Evolutionary conservation across 208 protist species (phyloP).

Genomic region (Leishmania mexicana): DNA sequence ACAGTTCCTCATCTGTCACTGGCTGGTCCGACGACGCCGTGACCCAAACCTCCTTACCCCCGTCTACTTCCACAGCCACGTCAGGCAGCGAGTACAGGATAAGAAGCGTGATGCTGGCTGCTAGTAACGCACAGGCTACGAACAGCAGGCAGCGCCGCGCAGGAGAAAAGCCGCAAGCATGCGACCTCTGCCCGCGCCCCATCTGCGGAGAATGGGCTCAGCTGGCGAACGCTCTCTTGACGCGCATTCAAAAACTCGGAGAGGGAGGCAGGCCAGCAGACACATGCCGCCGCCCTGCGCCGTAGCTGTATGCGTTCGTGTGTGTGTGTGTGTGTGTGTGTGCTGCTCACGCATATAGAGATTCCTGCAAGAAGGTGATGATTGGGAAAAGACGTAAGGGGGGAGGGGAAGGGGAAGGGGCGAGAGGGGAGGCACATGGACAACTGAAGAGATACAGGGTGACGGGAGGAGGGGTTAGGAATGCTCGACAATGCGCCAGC

Average conservation of each 20-base stretch:
- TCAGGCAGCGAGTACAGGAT: not conserved
- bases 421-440: not conserved
- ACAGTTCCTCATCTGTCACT: constrained; percentile 9
- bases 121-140: not conserved
- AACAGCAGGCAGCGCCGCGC: not conserved
- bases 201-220: not conserved
- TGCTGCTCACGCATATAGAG: not conserved
- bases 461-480: not conserved
- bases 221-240: not conserved
- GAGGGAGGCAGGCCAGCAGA: not conserved
- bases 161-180: not conserved
- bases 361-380: not conserved
- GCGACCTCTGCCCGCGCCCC: not conserved
- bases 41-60: not conserved
- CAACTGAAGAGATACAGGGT: not conserved
- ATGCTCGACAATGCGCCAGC: not conserved
- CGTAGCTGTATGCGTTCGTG: too few relatives aligned
- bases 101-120: not conserved
- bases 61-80: not conserved
- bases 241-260: not conserved
- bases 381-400: not conserved
- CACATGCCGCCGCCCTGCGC: not conserved
- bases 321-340: not conserved
- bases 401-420: not conserved
- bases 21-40: constrained; percentile 3